Percentiles rank a stretch among this genome's conserved stretches.
Evolutionary conservation across 495 filamentous ascomycete genomes (phyloP).

Genomic region (Xylaria telfairii): DNA sequence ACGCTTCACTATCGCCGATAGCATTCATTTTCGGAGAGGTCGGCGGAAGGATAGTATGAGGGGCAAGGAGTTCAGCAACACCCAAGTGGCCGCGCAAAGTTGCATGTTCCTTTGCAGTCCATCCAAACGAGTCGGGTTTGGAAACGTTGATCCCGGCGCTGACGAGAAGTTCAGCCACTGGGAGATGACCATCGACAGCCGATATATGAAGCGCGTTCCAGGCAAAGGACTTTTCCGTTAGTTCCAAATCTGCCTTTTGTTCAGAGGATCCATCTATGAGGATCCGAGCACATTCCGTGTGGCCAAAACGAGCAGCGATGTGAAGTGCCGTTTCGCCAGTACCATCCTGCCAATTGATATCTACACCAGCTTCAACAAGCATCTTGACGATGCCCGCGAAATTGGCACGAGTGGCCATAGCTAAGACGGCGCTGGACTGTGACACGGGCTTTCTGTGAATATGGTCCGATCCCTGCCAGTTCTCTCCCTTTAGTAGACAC

Average conservation of each 20-base stretch:
- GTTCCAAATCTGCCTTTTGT: constrained; percentile 76
- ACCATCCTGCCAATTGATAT: constrained; percentile 92
- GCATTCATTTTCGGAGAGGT: constrained; percentile 20
- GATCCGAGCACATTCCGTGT: constrained; percentile 76
- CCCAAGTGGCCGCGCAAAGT: constrained; percentile 83
- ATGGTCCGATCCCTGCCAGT: constrained; percentile 65
- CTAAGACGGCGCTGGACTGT: constrained; percentile 88
- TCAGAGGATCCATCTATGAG: constrained; percentile 71
- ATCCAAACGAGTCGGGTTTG: constrained; percentile 81
- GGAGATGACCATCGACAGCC: constrained; percentile 81
- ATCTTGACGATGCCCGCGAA: constrained; percentile 81
- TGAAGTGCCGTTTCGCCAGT: constrained; percentile 94
- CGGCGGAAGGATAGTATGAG: constrained; percentile 24
- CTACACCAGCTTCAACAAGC: constrained; percentile 87
- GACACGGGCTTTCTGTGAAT: constrained; percentile 71
- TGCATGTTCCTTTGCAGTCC: constrained; percentile 94
- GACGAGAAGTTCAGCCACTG: constrained; percentile 72
- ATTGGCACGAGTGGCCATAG: constrained; percentile 84
- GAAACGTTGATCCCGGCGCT: constrained; percentile 76
- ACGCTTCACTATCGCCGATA: constrained; percentile 42
- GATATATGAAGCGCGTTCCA: constrained; percentile 96
- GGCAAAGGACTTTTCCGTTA: constrained; percentile 82
- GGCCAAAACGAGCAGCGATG: constrained; percentile 87
- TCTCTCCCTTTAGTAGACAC: constrained; percentile 78
- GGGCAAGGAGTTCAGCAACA: constrained; percentile 72